phyloP scores from a whole-genome alignment of 2,329 filamentous ascomycete genomes.

The Claviceps maximensis region DNA sequence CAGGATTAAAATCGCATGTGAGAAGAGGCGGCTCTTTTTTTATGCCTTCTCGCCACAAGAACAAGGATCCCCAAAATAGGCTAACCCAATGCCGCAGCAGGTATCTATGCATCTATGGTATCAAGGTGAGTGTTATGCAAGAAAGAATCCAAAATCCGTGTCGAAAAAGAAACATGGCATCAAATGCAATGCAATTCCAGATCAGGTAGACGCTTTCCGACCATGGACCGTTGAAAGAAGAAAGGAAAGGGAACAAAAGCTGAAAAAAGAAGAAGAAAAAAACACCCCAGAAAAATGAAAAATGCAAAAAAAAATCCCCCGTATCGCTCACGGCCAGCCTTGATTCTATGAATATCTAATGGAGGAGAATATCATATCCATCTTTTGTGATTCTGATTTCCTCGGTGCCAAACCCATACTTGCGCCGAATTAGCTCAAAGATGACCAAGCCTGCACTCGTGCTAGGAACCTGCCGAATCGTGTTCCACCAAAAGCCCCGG shows the following conservation, averaged over 20 bases:
- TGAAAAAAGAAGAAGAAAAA: not conserved
- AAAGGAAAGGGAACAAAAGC: not conserved
- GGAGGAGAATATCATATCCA: conserved; percentile 57
- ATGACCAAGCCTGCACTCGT: conserved; percentile 67
- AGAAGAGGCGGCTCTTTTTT: too few relatives aligned
- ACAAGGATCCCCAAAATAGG: not conserved
- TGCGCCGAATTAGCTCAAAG: conserved; percentile 62
- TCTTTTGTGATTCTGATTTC: conserved; percentile 53
- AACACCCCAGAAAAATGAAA: too few relatives aligned
- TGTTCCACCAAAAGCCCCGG: conserved; percentile 58
- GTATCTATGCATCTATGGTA: not conserved
- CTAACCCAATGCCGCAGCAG: not conserved
- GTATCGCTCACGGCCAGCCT: too few relatives aligned
- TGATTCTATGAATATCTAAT: conserved; percentile 7
- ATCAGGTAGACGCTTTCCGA: not conserved
- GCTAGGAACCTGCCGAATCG: conserved; percentile 61
- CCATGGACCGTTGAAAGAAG: not conserved
- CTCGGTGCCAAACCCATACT: conserved; percentile 52
- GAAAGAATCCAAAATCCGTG: not conserved
- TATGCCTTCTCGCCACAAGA: too few relatives aligned
- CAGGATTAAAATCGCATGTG: too few relatives aligned
- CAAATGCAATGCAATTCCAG: not conserved
- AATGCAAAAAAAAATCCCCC: not conserved
- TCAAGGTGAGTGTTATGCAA: not conserved
- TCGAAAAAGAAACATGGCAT: not conserved